phyloP scores from a whole-genome alignment of 2,329 filamentous ascomycete species.

The Pseudocercospora vitis region DNA sequence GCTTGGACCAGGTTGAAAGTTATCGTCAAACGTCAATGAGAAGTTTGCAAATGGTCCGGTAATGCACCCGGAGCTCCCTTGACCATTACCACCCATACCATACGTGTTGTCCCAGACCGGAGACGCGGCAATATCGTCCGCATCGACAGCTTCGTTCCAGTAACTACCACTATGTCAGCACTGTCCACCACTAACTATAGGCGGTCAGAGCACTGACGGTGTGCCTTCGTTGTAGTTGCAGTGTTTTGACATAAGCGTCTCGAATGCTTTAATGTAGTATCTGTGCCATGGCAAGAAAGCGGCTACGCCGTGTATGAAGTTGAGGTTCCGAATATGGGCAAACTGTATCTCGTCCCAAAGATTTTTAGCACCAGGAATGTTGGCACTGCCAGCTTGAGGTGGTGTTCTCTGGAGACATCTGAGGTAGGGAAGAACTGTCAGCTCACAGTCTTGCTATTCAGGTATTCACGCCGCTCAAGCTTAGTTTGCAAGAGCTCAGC shows the following conservation, averaged over 20 bases:
- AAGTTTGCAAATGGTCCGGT: conserved; percentile 24
- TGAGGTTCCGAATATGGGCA: conserved; percentile 25
- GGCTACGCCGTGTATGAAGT: conserved; percentile 27
- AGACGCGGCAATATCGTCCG: conserved; percentile 18
- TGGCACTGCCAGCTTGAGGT: conserved; percentile 17
- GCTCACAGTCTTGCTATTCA: not conserved
- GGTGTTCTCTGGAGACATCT: conserved; percentile 25
- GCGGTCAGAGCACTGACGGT: conserved; percentile 21
- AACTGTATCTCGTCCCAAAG: conserved; percentile 30
- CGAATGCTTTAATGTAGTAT: conserved; percentile 26
- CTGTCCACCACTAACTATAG: no score
- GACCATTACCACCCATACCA: conserved; percentile 23
- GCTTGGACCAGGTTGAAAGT: conserved; percentile 6
- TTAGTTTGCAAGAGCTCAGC: no score
- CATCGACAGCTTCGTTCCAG: conserved; percentile 24
- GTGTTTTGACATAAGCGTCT: conserved; percentile 23
- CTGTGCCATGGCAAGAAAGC: conserved; percentile 28
- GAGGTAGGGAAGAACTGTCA: not conserved
- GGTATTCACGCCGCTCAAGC: no score
- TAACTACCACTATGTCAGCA: conserved; percentile 13
- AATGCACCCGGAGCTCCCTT: conserved; percentile 16
- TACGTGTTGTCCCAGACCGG: conserved; percentile 23
- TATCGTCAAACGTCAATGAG: conserved; percentile 17
- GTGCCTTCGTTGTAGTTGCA: conserved; percentile 23
- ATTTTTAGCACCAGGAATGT: conserved; percentile 20